Conservation (phyloP, 352 stramenopile genomes). For the Phytophthora boehmeriae region DNA sequence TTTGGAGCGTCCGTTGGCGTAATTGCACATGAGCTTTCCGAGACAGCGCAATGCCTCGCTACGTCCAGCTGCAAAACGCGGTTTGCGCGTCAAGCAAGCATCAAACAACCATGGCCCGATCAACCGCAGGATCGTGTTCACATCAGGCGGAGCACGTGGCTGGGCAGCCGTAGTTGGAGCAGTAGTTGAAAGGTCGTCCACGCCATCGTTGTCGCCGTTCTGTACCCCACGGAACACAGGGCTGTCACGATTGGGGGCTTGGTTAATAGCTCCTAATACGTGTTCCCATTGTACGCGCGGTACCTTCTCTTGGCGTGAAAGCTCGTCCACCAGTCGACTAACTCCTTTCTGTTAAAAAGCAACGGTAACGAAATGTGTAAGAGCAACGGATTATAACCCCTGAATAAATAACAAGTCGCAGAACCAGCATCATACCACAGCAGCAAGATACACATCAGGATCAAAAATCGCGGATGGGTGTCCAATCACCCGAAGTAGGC, state of each 20-base stretch:
- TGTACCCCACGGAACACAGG: conserved; percentile 51
- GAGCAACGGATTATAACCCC: not conserved
- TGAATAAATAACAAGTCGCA: too few species aligned
- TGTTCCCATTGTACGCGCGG: conserved; percentile 78
- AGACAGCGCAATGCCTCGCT: conserved; percentile 81
- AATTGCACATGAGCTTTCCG: conserved; percentile 74
- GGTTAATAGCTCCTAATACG: conserved; percentile 69
- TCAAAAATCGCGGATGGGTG: conserved; percentile 84
- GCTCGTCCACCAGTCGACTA: conserved; percentile 76
- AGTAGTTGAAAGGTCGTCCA: conserved; percentile 19
- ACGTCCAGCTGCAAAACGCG: conserved; percentile 69
- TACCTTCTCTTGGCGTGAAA: conserved; percentile 71
- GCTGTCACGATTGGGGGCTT: conserved; percentile 46
- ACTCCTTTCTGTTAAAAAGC: conserved; percentile 67
- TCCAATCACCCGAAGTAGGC: conserved; percentile 80
- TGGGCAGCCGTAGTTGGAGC: conserved; percentile 29
- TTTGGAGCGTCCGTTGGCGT: conserved; percentile 75
- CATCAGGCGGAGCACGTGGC: conserved; percentile 72
- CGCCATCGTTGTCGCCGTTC: conserved; percentile 36
- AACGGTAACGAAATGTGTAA: not conserved
- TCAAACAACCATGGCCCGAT: conserved; percentile 88
- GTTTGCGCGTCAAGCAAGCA: conserved; percentile 74
- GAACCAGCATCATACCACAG: conserved; percentile 55
- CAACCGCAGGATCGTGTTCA: conserved; percentile 83
- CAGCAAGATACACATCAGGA: conserved; percentile 82